Evolutionary conservation across 495 filamentous ascomycete genomes (phyloP).

Genomic region (Lasiosphaeria miniovina): DNA sequence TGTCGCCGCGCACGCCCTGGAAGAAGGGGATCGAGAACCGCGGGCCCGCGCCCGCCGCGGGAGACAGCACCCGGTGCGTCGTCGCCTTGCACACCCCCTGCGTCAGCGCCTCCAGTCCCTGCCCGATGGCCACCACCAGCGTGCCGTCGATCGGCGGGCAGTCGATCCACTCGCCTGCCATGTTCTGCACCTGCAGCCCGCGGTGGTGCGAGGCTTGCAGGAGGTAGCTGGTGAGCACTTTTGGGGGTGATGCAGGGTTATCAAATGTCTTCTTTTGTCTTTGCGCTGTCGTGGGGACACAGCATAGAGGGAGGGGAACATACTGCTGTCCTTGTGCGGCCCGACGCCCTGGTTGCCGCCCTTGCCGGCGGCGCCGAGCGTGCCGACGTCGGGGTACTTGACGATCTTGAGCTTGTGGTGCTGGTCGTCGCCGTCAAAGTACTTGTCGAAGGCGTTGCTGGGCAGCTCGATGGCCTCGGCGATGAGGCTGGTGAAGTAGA

Average conservation of each 20-base stretch:
- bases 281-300: no score
- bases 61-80: constrained; percentile 77
- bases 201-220: constrained; percentile 77
- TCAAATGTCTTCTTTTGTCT: not conserved
- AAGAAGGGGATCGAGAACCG: constrained; percentile 89
- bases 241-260: not conserved
- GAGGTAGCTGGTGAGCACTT: constrained; percentile 75
- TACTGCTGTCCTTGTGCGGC: constrained; percentile 84
- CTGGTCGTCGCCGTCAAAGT: constrained; percentile 70
- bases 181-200: constrained; percentile 89
- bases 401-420: constrained; percentile 93
- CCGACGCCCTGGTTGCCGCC: constrained; percentile 70
- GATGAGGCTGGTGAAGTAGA: constrained; percentile 77
- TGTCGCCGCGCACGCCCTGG: constrained; percentile 81
- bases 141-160: constrained; percentile 60
- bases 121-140: constrained; percentile 89
- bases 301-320: constrained; percentile 1
- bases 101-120: constrained; percentile 88
- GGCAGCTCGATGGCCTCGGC: constrained; percentile 83
- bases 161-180: constrained; percentile 73
- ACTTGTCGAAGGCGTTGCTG: constrained; percentile 68
- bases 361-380: constrained; percentile 45
- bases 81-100: constrained; percentile 82
- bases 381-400: constrained; percentile 70
- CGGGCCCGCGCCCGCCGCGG: constrained; percentile 61